Percentiles rank a stretch among this genome's conserved stretches.
These are phyloP conservation scores for Echeveria elegans DNA, from an alignment of 164 flowering plant genomes.

Conservation along the genomic window DNA sequence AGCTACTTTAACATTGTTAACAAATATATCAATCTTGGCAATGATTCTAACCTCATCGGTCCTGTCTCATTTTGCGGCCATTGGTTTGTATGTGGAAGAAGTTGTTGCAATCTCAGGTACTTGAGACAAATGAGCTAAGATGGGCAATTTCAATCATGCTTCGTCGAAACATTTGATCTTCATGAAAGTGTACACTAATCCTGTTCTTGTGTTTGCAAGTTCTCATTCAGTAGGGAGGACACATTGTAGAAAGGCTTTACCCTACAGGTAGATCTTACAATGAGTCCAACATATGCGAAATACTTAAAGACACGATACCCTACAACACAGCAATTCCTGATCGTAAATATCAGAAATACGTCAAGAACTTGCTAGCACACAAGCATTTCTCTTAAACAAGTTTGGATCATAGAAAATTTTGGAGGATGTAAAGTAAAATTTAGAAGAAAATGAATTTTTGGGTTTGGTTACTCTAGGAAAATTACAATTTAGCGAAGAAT, in stretches of 20 bases:
- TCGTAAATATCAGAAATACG: neutral
- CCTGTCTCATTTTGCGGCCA: neutral
- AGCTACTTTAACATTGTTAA: neutral
- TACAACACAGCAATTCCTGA: neutral
- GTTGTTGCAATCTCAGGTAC: neutral
- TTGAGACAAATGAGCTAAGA: neutral
- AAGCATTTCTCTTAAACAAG: too few relatives aligned
- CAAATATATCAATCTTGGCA: neutral
- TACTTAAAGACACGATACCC: neutral
- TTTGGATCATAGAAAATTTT: too few relatives aligned
- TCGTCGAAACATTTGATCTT: too few relatives aligned
- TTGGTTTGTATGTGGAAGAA: neutral
- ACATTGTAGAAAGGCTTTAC: constrained; percentile 3
- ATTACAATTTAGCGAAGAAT: too few relatives aligned
- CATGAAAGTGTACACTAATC: neutral
- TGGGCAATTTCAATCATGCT: too few relatives aligned
- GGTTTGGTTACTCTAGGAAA: too few relatives aligned
- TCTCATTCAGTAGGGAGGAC: neutral
- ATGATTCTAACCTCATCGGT: constrained; percentile 1
- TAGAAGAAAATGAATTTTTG: too few relatives aligned
- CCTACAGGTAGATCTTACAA: neutral
- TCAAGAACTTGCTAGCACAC: neutral
- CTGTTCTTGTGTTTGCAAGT: neutral
- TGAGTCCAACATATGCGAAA: neutral
- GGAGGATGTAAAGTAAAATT: too few relatives aligned